A percentile compares a stretch with the other conserved stretches of the same genome.
phyloP scores from a whole-genome alignment of 495 filamentous ascomycete species.

The Aspergillus mulundensis region DNA sequence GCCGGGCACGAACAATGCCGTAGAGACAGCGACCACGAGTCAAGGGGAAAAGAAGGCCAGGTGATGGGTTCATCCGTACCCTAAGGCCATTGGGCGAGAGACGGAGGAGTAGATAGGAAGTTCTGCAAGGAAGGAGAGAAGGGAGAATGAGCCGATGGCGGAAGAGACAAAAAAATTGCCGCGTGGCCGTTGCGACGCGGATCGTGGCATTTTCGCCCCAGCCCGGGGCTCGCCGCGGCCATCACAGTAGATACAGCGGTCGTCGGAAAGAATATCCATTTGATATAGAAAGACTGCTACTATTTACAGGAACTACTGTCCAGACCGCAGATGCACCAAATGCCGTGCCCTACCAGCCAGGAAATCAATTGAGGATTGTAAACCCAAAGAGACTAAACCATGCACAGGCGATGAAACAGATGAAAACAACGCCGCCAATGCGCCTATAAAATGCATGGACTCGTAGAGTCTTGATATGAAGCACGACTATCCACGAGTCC shows the following conservation, averaged over 20 bases:
- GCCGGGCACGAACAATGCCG: constrained; percentile 25
- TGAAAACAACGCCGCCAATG: constrained; percentile 3
- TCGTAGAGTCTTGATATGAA: background rate
- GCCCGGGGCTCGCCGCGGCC: constrained; percentile 1
- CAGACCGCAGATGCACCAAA: background rate
- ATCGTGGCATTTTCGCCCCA: constrained; percentile 11
- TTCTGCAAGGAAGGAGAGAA: background rate
- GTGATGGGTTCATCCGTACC: constrained; percentile 10
- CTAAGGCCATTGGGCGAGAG: constrained; percentile 7
- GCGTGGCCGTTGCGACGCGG: constrained; percentile 6
- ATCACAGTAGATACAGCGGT: background rate
- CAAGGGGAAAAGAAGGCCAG: background rate
- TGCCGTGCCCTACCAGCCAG: background rate
- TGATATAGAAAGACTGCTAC: background rate
- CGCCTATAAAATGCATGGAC: constrained; percentile 23
- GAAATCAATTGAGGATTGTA: background rate
- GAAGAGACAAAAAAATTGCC: constrained; percentile 9
- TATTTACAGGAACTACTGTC: constrained; percentile 11
- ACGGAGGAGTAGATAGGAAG: background rate
- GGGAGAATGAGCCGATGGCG: background rate
- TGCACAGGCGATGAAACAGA: constrained; percentile 3
- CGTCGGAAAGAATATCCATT: background rate
- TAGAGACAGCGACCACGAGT: constrained; percentile 16
- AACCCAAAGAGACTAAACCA: background rate
- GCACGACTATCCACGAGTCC: background rate